Conservation (phyloP, 2,329 filamentous ascomycete species). For the Penicillium polonicum region DNA sequence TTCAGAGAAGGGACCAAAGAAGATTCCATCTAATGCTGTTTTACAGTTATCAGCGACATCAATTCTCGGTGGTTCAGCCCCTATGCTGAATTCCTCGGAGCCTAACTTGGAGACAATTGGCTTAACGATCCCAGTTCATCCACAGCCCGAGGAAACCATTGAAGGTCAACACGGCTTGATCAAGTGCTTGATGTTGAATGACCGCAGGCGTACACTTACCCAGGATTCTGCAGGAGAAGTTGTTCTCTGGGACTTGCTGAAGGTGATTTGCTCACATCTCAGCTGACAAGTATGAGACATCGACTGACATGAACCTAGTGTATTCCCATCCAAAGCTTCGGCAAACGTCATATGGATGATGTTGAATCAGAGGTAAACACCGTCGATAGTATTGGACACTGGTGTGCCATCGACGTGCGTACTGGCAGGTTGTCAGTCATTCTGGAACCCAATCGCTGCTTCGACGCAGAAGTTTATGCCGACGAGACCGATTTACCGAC, state of each 20-base stretch:
- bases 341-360: slow-evolving; percentile 90
- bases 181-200: slow-evolving; percentile 88
- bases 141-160: slow-evolving; percentile 74
- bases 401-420: slow-evolving; percentile 92
- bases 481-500: slow-evolving; percentile 71
- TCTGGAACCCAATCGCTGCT: slow-evolving; percentile 91
- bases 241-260: slow-evolving; percentile 87
- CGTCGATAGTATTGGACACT: slow-evolving; percentile 83
- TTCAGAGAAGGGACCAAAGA: slow-evolving; percentile 43
- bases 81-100: slow-evolving; percentile 54
- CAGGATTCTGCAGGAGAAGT: slow-evolving; percentile 95
- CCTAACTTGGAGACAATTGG: slow-evolving; percentile 50
- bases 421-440: slow-evolving; percentile 90
- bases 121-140: slow-evolving; percentile 62
- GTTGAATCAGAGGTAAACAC: slow-evolving; percentile 86
- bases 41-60: slow-evolving; percentile 83
- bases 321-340: slow-evolving; percentile 83
- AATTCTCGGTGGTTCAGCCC: slow-evolving; percentile 58
- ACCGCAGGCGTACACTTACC: slow-evolving; percentile 83
- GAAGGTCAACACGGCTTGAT: slow-evolving; percentile 94
- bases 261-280: slow-evolving; percentile 50
- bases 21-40: slow-evolving; percentile 74
- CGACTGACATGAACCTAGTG: slow-evolving; percentile 55
- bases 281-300: background rate
- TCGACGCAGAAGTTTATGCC: slow-evolving; percentile 95